These are phyloP conservation scores for Yarrowia divulgata DNA, from an alignment of 805 yeast species.

Conservation along the genomic window DNA sequence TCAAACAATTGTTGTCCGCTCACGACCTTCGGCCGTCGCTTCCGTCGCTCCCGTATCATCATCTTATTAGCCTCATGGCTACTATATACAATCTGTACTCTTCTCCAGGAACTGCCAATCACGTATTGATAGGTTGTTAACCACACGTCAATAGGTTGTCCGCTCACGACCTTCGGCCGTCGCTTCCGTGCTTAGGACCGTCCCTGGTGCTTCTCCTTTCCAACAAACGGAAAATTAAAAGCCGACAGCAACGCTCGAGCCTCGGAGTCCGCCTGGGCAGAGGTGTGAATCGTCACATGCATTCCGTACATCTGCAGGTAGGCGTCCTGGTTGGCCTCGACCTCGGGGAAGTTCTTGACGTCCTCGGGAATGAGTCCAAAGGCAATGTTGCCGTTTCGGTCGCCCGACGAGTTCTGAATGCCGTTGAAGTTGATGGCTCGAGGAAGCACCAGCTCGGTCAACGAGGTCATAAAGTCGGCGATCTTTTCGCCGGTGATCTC, in stretches of 20 bases:
- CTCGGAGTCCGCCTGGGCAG: constrained; percentile 88
- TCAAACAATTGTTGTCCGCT: too few species aligned
- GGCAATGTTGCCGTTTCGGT: constrained; percentile 81
- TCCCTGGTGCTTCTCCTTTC: constrained; percentile 54
- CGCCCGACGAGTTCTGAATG: constrained; percentile 78
- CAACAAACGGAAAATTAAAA: constrained; percentile 78
- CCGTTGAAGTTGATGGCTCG: constrained; percentile 89
- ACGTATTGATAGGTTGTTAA: too few species aligned
- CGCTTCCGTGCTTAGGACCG: constrained; percentile 42
- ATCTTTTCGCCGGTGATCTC: constrained; percentile 79
- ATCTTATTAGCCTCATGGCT: constrained; percentile 9
- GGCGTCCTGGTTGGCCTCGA: constrained; percentile 85
- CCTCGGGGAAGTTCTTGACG: constrained; percentile 87
- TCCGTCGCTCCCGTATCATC: too few species aligned
- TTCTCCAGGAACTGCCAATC: too few species aligned
- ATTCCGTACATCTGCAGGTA: constrained; percentile 89
- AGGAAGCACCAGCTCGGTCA: constrained; percentile 92
- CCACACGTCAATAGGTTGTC: too few species aligned
- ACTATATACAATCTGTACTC: constrained; percentile 25
- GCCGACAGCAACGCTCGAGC: constrained; percentile 86
- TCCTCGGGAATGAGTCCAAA: constrained; percentile 83
- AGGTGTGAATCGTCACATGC: constrained; percentile 82
- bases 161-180: too few species aligned
- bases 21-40: too few species aligned
- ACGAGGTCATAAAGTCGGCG: constrained; percentile 82